Evolutionary conservation across 192 early-diverging fungal species (phyloP).

Genomic region (Umbelopsis sp.): DNA sequence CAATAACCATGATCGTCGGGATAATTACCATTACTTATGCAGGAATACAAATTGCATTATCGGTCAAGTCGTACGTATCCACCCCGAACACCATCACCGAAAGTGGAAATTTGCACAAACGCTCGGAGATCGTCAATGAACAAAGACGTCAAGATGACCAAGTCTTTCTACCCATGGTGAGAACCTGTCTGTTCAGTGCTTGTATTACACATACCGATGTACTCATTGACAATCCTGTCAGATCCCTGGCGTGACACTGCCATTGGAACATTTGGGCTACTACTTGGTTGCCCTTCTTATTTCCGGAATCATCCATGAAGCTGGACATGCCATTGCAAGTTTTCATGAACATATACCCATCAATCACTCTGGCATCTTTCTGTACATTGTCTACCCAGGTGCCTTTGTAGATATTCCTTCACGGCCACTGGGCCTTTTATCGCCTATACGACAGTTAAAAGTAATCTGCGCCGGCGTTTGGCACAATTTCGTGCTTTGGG

Average conservation of each 20-base stretch:
- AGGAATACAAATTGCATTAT: constrained; percentile 37
- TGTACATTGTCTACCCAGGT: constrained; percentile 73
- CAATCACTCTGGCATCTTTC: constrained; percentile 64
- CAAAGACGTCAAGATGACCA: constrained; percentile 25
- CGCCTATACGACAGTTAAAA: constrained; percentile 51
- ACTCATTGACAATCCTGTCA: constrained; percentile 26
- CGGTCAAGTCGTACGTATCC: background rate
- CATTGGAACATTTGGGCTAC: constrained; percentile 65
- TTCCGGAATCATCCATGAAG: constrained; percentile 70
- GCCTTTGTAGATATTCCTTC: constrained; percentile 73
- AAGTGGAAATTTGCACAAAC: constrained; percentile 26
- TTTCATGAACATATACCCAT: constrained; percentile 61
- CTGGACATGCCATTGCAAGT: constrained; percentile 77
- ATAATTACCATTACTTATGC: constrained; percentile 52
- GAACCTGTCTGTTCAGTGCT: background rate
- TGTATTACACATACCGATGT: too few relatives aligned
- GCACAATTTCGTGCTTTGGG: constrained; percentile 67
- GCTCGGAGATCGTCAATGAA: background rate
- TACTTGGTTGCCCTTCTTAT: constrained; percentile 66
- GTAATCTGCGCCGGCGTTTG: constrained; percentile 79
- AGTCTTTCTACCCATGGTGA: constrained; percentile 69
- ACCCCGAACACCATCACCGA: background rate
- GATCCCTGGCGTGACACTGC: constrained; percentile 80
- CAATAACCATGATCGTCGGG: constrained; percentile 49
- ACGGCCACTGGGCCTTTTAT: constrained; percentile 42